Percentiles rank a stretch among this genome's conserved stretches.
Evolutionary conservation across 345 rosid species (phyloP).

Genomic region (Brassica rapa): DNA sequence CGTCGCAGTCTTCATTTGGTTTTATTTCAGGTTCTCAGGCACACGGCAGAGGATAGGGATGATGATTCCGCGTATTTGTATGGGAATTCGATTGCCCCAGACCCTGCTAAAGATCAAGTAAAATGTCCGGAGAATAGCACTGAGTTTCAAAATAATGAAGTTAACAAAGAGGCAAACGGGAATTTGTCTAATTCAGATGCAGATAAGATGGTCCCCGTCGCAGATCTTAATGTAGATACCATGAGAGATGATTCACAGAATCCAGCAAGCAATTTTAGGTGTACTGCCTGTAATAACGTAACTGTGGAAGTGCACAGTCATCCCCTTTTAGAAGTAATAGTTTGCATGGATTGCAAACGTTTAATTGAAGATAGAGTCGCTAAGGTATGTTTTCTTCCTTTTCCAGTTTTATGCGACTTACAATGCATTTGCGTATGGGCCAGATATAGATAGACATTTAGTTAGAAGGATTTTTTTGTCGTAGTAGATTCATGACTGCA

Average conservation of each 20-base stretch:
- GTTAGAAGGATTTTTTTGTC: neutral
- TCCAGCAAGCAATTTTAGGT: conserved; percentile 50
- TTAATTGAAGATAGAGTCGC: conserved; percentile 61
- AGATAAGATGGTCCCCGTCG: conserved; percentile 48
- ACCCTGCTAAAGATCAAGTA: conserved; percentile 25
- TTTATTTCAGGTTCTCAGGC: conserved; percentile 38
- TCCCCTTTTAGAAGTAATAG: conserved; percentile 79
- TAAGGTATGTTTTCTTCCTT: conserved; percentile 60
- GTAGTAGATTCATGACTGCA: conserved; percentile 8
- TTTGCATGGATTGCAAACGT: conserved; percentile 84
- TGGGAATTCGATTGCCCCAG: conserved; percentile 28
- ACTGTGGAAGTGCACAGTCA: conserved; percentile 70
- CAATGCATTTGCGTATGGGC: conserved; percentile 4
- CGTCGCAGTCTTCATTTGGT: conserved; percentile 29
- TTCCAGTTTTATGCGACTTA: neutral
- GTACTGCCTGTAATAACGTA: conserved; percentile 78
- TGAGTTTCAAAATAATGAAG: conserved; percentile 30
- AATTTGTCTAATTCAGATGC: conserved; percentile 44
- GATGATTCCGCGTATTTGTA: conserved; percentile 36
- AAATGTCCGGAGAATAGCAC: conserved; percentile 39
- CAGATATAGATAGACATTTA: conserved; percentile 10
- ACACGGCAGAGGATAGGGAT: conserved; percentile 39
- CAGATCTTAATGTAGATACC: conserved; percentile 51
- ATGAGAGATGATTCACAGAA: conserved; percentile 39
- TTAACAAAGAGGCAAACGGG: conserved; percentile 41